Percentiles rank a stretch among this genome's conserved stretches.
Conservation (phyloP, 331 rosid genomes). For the Acacia concinna region DNA sequence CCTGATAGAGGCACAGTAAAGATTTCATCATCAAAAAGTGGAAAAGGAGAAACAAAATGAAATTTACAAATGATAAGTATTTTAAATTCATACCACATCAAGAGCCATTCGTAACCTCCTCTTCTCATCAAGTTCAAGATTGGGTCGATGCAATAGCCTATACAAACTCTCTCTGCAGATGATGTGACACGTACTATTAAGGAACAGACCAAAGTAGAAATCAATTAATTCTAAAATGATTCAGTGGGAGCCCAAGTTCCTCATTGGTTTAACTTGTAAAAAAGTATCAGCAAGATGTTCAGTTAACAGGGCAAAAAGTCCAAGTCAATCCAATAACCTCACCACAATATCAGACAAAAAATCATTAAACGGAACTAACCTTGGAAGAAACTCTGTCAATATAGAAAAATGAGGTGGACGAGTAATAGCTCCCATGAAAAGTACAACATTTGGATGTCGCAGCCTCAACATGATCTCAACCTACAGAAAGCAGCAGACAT, state of each 20-base stretch:
- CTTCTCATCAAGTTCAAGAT: conserved; percentile 82
- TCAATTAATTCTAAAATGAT: neutral
- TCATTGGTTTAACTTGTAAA: neutral
- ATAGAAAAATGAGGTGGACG: conserved; percentile 92
- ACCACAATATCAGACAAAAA: conserved; percentile 12
- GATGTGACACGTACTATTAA: conserved; percentile 33
- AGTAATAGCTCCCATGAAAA: conserved; percentile 98
- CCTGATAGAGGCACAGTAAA: conserved; percentile 50
- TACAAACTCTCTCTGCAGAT: conserved; percentile 86
- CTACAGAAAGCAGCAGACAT: conserved; percentile 47
- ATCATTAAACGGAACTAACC: conserved; percentile 47
- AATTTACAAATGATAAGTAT: conserved; percentile 3
- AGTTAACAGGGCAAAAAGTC: conserved; percentile 11
- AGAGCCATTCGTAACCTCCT: conserved; percentile 92
- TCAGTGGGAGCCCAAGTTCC: conserved; percentile 13
- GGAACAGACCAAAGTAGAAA: conserved; percentile 31
- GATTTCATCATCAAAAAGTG: conserved; percentile 30
- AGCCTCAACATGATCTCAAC: conserved; percentile 96
- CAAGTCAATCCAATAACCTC: conserved; percentile 9
- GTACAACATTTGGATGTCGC: conserved; percentile 98
- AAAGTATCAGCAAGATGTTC: conserved; percentile 8
- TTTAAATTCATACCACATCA: conserved; percentile 80
- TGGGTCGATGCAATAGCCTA: conserved; percentile 90
- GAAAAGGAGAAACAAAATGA: conserved; percentile 20
- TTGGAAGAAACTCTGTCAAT: conserved; percentile 91